Conservation (phyloP, 192 early-diverging fungal genomes). For the Backusella psychrophila region DNA sequence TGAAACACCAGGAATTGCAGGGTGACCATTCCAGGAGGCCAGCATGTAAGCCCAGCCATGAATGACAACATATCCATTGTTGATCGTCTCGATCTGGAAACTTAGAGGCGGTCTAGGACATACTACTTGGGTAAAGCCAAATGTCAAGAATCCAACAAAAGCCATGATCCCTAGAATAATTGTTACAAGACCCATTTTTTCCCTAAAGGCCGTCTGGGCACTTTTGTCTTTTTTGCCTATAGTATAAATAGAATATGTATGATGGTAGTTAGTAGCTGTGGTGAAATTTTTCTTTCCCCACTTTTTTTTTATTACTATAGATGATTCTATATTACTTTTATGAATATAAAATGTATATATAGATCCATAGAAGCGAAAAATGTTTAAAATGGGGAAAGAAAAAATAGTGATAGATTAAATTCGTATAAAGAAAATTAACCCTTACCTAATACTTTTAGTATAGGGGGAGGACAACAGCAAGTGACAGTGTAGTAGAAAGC, state of each 20-base stretch:
- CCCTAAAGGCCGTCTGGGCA: constrained; percentile 84
- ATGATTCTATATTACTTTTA: background rate
- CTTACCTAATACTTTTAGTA: constrained; percentile 43
- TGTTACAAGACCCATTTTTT: constrained; percentile 86
- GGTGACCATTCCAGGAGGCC: constrained; percentile 26
- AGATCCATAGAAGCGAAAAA: background rate
- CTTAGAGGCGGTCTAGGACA: constrained; percentile 43
- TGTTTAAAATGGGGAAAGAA: background rate
- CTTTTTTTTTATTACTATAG: background rate
- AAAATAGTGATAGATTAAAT: background rate
- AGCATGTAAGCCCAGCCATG: constrained; percentile 68
- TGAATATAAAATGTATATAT: background rate
- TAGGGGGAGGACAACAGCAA: constrained; percentile 45
- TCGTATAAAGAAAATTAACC: background rate
- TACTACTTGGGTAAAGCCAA: constrained; percentile 73
- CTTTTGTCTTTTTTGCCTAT: constrained; percentile 57
- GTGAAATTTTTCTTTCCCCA: background rate
- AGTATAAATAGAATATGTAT: background rate
- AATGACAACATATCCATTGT: constrained; percentile 50
- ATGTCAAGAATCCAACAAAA: constrained; percentile 81
- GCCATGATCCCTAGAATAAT: constrained; percentile 75
- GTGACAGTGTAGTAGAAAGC: constrained; percentile 49
- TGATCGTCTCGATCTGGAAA: constrained; percentile 38
- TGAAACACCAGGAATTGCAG: constrained; percentile 26
- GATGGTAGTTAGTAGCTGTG: background rate